These are phyloP conservation scores for Colletotrichum sp. DNA, from an alignment of 2,329 filamentous ascomycete genomes.

Conservation along the genomic window DNA sequence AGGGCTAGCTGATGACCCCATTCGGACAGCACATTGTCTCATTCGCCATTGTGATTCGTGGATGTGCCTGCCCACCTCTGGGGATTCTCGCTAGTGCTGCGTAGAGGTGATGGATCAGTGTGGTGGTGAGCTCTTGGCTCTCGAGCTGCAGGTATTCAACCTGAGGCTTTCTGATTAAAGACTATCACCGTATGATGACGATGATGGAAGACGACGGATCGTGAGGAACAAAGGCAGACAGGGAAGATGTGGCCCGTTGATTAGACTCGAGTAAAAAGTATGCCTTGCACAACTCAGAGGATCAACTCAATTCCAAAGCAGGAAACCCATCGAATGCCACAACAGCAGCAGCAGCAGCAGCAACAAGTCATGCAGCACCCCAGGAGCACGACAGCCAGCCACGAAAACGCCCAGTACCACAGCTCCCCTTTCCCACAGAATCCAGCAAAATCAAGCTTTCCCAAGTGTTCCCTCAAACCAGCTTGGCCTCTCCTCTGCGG, in stretches of 20 bases:
- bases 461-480: not conserved
- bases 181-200: not conserved
- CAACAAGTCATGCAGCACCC: not conserved
- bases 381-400: not conserved
- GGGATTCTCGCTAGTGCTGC: not conserved
- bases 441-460: conserved; percentile 18
- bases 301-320: not conserved
- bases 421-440: conserved; percentile 3
- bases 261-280: not conserved
- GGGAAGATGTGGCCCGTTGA: not conserved
- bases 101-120: not conserved
- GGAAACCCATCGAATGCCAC: not conserved
- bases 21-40: conserved; percentile 7
- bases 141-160: not conserved
- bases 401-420: not conserved
- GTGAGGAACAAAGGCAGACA: not conserved
- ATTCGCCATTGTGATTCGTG: not conserved
- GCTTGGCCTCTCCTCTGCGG: not conserved
- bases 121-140: not conserved
- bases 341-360: not conserved
- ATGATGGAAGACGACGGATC: not conserved
- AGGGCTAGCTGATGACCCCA: not conserved
- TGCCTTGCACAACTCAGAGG: not conserved
- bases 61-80: not conserved
- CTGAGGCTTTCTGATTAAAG: not conserved